A percentile compares a stretch with the other conserved stretches of the same genome.
Evolutionary conservation across 2,329 filamentous ascomycete species (phyloP).

Genomic region (Aspergillus carbonarius): DNA sequence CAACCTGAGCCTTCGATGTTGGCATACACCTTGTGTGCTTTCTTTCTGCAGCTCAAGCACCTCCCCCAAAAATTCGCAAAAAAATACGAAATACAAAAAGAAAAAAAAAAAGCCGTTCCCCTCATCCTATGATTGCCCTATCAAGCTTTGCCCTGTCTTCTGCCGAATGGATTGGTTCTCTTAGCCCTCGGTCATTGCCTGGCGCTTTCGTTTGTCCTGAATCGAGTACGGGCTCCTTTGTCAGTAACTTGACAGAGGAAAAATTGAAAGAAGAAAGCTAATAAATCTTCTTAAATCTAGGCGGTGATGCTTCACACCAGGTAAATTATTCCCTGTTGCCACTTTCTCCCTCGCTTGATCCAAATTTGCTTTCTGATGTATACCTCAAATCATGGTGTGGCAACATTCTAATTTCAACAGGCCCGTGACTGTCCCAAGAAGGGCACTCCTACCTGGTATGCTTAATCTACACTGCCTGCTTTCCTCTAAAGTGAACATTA

Average conservation of each 20-base stretch:
- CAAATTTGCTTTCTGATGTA: not conserved
- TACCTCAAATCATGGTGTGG: conserved; percentile 18
- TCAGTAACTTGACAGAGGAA: too few species aligned
- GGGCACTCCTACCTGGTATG: conserved; percentile 78
- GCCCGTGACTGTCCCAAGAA: conserved; percentile 84
- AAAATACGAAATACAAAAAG: not conserved
- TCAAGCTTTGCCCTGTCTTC: not conserved
- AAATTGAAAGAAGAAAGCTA: not conserved
- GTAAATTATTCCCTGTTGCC: conserved; percentile 49
- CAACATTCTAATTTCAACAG: conserved; percentile 45
- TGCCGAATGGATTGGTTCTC: not conserved
- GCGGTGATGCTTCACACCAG: conserved; percentile 73
- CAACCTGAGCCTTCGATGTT: conserved; percentile 3
- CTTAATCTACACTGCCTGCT: conserved; percentile 16
- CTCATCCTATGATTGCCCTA: not conserved
- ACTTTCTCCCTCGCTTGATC: not conserved
- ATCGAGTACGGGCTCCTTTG: not conserved
- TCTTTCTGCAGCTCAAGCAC: not conserved
- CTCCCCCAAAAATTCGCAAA: not conserved
- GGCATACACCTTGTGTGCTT: not conserved
- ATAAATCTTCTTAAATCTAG: conserved; percentile 42
- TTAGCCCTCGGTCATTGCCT: not conserved
- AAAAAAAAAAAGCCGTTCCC: not conserved
- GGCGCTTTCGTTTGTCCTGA: not conserved
- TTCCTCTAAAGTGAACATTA: not conserved